Evolutionary conservation across 2,329 filamentous ascomycete genomes (phyloP), one percentile per base, ranked within the genome.

Genomic region (Nemania sp.): DNA sequence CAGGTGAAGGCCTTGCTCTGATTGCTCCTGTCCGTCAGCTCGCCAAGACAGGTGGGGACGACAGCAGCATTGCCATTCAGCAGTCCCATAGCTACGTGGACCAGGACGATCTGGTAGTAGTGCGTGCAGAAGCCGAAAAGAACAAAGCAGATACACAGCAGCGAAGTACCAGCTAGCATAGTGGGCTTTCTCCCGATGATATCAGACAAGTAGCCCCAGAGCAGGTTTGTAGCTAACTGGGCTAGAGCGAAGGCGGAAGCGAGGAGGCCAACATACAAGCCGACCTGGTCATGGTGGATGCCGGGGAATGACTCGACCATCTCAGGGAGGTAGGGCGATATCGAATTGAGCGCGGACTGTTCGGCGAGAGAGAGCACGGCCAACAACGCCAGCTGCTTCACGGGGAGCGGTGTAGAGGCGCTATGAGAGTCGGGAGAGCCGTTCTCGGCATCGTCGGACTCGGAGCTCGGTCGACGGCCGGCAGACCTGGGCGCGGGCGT

Each of bases 261-360:
- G 55, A 98, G 90, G 54, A 94, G 85, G 15, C 96, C 96, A 0
- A 98, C 94, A 77, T 97, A 98, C 49, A 98, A 78, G 0, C 95
- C 96, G 35, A 92, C 91, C 74, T 94, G 84, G 5, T 84, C 85
- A 1, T 86, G 81, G 22, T 91, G 87, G 22, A 98, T 90, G 69
- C 93, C 93, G 1, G 93, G 92, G 78, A 98, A 98, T 0, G 89
- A 90, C 24, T 89, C 88, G 1, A 94, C 90, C 95, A 99, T 98
- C 74, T 94, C 89, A 0, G 96, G 96, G 1, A 99, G 88, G 79
- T 99, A 99, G 0, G 96, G 96, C 11, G 92, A 92, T 76, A 99
- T 98, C 24, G 94, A 97, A 80, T 99, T 99, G 77, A 99, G 87
- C 0, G 96, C 96, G 0, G 95, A 98, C 84, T 99, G 96, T 79